Conservation (phyloP, 1,139 yeast species). For the Hyphopichia fennica region DNA sequence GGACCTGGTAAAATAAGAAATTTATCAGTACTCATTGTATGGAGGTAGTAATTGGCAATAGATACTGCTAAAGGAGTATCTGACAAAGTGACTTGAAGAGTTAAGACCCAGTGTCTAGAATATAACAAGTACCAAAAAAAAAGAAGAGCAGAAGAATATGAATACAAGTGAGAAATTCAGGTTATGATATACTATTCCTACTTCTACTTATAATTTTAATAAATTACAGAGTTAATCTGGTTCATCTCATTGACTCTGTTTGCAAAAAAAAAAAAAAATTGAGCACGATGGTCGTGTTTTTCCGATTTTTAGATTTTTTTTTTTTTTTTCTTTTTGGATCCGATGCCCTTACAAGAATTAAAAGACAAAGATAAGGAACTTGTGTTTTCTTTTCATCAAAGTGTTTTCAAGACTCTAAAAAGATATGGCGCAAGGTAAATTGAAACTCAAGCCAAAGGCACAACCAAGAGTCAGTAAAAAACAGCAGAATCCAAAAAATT, state of each 20-base stretch:
- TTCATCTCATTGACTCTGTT: slow-evolving; percentile 1
- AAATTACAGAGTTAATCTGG: not conserved
- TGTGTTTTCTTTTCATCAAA: not conserved
- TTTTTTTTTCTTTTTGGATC: not conserved
- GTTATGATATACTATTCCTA: not conserved
- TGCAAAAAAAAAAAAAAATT: not conserved
- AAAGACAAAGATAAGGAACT: not conserved
- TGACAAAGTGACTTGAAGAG: not conserved
- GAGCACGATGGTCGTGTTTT: not conserved
- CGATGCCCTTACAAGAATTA: not conserved
- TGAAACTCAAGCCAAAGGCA: slow-evolving; percentile 46
- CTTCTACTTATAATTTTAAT: not conserved
- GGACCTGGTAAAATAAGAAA: slow-evolving; percentile 82
- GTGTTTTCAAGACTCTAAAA: too few species aligned
- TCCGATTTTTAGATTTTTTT: not conserved
- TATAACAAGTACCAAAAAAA: too few species aligned
- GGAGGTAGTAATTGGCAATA: not conserved
- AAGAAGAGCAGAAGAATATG: not conserved
- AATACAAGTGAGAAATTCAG: not conserved
- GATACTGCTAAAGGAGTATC: not conserved
- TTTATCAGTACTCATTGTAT: slow-evolving; percentile 9
- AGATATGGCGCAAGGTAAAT: slow-evolving; percentile 60
- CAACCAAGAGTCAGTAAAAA: slow-evolving; percentile 53
- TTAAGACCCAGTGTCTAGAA: not conserved
- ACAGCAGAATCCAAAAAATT: slow-evolving; percentile 57